These are phyloP conservation scores for Dacryopinax primogenitus DNA, from an alignment of 768 basidiomycete genomes.

Conservation along the genomic window DNA sequence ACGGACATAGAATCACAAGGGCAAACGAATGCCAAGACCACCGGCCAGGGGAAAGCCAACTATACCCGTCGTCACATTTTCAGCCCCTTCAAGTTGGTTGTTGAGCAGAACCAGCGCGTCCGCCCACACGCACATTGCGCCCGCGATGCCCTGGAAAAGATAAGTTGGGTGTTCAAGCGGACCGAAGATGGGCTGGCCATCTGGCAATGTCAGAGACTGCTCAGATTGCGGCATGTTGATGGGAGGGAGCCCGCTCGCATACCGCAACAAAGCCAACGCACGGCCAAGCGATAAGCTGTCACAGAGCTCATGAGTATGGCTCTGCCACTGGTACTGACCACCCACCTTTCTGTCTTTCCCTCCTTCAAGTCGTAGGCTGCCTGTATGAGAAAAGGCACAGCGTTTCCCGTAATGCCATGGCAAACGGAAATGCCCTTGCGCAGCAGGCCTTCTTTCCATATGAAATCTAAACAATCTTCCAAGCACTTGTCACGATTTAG, in stretches of 20 bases:
- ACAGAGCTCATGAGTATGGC: background rate
- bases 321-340: background rate
- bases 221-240: background rate
- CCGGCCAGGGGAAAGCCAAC: background rate
- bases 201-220: background rate
- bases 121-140: background rate
- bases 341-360: background rate
- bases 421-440: background rate
- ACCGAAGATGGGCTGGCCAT: background rate
- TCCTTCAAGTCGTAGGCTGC: background rate
- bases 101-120: background rate
- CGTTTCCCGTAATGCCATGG: background rate
- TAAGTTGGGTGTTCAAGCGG: background rate
- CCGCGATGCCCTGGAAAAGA: background rate
- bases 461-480: background rate
- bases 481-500: background rate
- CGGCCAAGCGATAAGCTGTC: background rate
- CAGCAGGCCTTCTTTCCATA: background rate
- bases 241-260: background rate
- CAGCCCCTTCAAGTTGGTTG: background rate
- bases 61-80: background rate
- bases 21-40: background rate
- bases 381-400: background rate
- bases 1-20: background rate
- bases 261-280: background rate